phyloP scores from a whole-genome alignment of 805 yeast species.

The Schwanniomyces pseudopolymorphus region DNA sequence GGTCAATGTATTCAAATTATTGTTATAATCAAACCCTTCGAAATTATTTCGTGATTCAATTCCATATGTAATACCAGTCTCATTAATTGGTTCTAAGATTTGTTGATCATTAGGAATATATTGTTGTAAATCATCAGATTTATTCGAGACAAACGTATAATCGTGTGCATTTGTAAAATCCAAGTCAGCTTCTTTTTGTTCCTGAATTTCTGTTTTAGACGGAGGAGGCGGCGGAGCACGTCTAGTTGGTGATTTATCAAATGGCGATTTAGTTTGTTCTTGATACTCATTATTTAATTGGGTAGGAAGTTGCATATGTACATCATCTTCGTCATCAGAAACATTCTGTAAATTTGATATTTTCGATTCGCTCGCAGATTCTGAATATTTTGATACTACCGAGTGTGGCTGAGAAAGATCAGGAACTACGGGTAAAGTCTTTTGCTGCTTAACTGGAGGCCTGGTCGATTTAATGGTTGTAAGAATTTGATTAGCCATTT shows the following conservation, averaged over 20 bases:
- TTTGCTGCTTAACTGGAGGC: conserved; percentile 17
- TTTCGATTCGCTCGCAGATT: conserved; percentile 7
- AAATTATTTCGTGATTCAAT: conserved; percentile 18
- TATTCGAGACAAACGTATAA: conserved; percentile 20
- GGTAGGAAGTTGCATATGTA: conserved; percentile 28
- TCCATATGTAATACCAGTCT: not conserved
- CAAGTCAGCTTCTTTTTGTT: conserved; percentile 2
- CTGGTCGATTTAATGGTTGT: conserved; percentile 76
- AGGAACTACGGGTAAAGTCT: conserved; percentile 5
- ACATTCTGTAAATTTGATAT: conserved; percentile 7
- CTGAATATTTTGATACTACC: not conserved
- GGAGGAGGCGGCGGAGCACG: conserved; percentile 27
- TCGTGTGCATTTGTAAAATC: conserved; percentile 9
- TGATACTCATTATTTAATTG: conserved; percentile 24
- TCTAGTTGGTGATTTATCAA: conserved; percentile 15
- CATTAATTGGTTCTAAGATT: conserved; percentile 6
- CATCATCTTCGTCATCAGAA: conserved; percentile 24
- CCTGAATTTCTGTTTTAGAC: conserved; percentile 6
- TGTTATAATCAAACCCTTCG: conserved; percentile 24
- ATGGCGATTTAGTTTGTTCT: conserved; percentile 26
- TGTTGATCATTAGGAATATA: conserved; percentile 5
- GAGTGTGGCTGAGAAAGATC: conserved; percentile 1
- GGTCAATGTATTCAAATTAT: conserved; percentile 11
- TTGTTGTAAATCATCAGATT: conserved; percentile 17
- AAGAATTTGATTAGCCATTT: conserved; percentile 86